phyloP scores from a whole-genome alignment of 2,329 filamentous ascomycete species.

The Diaporthe sp. region DNA sequence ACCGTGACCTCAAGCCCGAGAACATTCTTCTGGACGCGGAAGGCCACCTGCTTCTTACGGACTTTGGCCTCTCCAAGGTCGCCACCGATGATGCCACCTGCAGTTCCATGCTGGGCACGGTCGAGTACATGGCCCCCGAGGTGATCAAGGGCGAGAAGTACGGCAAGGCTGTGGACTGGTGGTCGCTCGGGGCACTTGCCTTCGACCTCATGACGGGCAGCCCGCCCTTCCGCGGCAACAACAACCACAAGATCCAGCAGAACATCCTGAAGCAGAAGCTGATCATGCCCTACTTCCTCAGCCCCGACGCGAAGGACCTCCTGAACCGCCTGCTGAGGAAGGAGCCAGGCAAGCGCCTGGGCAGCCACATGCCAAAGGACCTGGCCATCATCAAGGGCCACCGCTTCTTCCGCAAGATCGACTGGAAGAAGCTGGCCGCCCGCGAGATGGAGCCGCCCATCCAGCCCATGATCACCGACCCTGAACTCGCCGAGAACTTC shows the following conservation, averaged over 20 bases:
- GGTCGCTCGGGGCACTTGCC: conserved; percentile 93
- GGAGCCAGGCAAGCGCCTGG: conserved; percentile 90
- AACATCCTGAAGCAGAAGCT: conserved; percentile 97
- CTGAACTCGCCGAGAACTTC: conserved; percentile 97
- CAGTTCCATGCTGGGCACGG: conserved; percentile 92
- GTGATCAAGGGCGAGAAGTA: conserved; percentile 90
- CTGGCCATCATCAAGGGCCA: conserved; percentile 88
- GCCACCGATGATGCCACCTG: conserved; percentile 80
- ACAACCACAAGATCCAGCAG: conserved; percentile 94
- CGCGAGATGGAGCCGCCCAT: conserved; percentile 91
- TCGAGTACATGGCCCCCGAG: conserved; percentile 99
- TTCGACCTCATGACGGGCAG: conserved; percentile 93
- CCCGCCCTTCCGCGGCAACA: conserved; percentile 90
- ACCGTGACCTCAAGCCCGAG: conserved; percentile 97
- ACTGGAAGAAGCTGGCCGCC: conserved; percentile 89
- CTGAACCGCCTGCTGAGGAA: conserved; percentile 91
- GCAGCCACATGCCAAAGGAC: conserved; percentile 90
- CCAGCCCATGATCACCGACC: conserved; percentile 92
- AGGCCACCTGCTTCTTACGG: conserved; percentile 93
- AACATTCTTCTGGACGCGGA: conserved; percentile 94
- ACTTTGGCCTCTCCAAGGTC: conserved; percentile 97
- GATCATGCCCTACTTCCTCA: conserved; percentile 88
- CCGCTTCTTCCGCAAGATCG: conserved; percentile 95
- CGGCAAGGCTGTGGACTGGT: conserved; percentile 97
- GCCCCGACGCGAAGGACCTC: conserved; percentile 92